Percentiles rank a stretch among this genome's conserved stretches.
phyloP scores from a whole-genome alignment of 441 rosid species.

The Croton setiger region DNA sequence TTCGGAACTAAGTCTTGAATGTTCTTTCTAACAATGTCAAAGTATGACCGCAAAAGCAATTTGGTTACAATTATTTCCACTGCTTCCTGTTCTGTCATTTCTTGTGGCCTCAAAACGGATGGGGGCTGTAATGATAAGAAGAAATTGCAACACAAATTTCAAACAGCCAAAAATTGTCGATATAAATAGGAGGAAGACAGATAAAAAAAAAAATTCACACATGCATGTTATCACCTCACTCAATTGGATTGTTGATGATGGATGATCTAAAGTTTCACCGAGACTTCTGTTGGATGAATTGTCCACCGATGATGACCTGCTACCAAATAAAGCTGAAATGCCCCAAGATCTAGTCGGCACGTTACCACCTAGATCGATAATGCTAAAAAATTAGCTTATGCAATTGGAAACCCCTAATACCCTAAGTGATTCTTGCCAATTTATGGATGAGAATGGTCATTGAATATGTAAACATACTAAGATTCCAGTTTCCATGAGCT shows the following conservation, averaged over 20 bases:
- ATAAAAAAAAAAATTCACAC: background rate
- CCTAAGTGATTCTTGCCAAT: background rate
- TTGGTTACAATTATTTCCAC: conserved; percentile 32
- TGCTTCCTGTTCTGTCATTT: conserved; percentile 33
- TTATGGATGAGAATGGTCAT: background rate
- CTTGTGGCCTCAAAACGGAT: conserved; percentile 32
- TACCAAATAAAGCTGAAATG: conserved; percentile 40
- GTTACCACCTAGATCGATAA: background rate
- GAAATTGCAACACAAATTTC: conserved; percentile 10
- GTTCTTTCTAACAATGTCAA: conserved; percentile 38
- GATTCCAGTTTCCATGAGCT: too few relatives aligned
- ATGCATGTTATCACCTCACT: conserved; percentile 33
- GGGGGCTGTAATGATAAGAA: conserved; percentile 37
- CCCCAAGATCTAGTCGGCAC: conserved; percentile 2
- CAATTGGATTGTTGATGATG: conserved; percentile 34
- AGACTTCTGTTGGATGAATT: conserved; percentile 22
- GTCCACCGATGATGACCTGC: conserved; percentile 31
- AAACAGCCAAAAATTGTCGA: conserved; percentile 1
- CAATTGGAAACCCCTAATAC: background rate
- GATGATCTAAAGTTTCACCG: conserved; percentile 26
- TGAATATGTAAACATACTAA: too few relatives aligned
- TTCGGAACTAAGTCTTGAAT: conserved; percentile 42
- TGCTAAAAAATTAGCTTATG: background rate
- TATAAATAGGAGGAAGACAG: conserved; percentile 8
- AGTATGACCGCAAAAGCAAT: conserved; percentile 37